Percentiles rank a stretch among this genome's conserved stretches.
phyloP scores from a whole-genome alignment of 768 basidiomycete genomes.

The Agaricus blazei region DNA sequence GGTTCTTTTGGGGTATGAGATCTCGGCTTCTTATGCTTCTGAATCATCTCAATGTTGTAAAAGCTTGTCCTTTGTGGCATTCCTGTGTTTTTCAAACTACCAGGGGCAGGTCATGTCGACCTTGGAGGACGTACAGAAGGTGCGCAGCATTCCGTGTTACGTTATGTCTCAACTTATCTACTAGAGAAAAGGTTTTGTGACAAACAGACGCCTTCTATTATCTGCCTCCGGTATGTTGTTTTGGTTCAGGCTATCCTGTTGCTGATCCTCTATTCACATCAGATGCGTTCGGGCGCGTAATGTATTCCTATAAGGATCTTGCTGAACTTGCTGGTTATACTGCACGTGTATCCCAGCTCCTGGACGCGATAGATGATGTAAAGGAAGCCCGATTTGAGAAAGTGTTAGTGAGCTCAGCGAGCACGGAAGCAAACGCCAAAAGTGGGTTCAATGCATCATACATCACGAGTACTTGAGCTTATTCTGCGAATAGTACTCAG shows the following conservation, averaged over 20 bases:
- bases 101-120: slow-evolving; percentile 62
- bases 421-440: slow-evolving; percentile 65
- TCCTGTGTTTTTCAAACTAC: slow-evolving; percentile 86
- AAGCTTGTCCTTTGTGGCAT: slow-evolving; percentile 87
- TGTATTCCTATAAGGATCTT: slow-evolving; percentile 97
- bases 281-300: slow-evolving; percentile 93
- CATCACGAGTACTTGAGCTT: not conserved
- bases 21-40: slow-evolving; percentile 9
- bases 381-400: slow-evolving; percentile 85
- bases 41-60: slow-evolving; percentile 1
- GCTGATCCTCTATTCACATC: not conserved
- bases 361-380: slow-evolving; percentile 90
- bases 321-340: slow-evolving; percentile 96
- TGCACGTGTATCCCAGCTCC: slow-evolving; percentile 78
- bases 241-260: no score
- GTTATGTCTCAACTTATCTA: not conserved
- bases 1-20: slow-evolving; percentile 80
- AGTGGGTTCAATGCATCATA: slow-evolving; percentile 40
- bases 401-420: slow-evolving; percentile 72
- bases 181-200: slow-evolving; percentile 75
- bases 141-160: slow-evolving; percentile 20
- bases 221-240: slow-evolving; percentile 66
- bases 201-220: slow-evolving; percentile 85
- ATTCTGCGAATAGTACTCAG: slow-evolving; percentile 52
- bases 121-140: slow-evolving; percentile 90